Evolutionary conservation across 805 yeast species (phyloP), one percentile per base, ranked within the genome.

Genomic region (Starmerella bombi): DNA sequence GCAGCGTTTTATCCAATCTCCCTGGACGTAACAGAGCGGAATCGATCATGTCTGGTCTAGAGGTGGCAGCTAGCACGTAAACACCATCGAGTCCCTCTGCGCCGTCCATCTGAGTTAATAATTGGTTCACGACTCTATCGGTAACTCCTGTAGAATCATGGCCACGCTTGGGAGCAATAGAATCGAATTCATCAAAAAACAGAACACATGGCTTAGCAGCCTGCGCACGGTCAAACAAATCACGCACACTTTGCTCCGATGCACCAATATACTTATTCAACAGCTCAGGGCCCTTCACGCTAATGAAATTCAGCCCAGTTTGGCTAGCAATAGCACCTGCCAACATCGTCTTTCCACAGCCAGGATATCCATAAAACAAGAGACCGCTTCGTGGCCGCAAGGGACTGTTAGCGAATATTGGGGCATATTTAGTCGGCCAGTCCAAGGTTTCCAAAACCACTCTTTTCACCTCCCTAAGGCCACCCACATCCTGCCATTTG

Each of bases 101-200:
- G 63, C 98, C 98, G 60, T 91, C 98, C 94, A 91, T 86, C 58
- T 91, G 96, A 0, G 98, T 91, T 53, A 91, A 70, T 74, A 91
- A 73, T 57, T 91, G 98, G 61, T 91, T 91, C 20, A 91, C 98
- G 31, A 91, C 95, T 52, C 98, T 71, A 58, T 91, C 98, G 3
- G 97, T 91, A 3, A 91, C 97, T 42, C 97, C 97, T 0, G 97
- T 86, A 1, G 94, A 82, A 57, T 88, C 98, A 54, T 86, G 96
- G 2, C 97, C 97, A 32, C 97, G 77, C 58, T 86, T 86, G 1
- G 97, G 97, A 0, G 97, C 96, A 55, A 91, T 84, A 0, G 97
- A 85, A 52, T 88, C 97, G 58, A 88, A 86, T 56, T 88, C 96
- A 61, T 88, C 97, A 59, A 88, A 86, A 57, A 88, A 86, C 39